Evolutionary conservation across 2,329 filamentous ascomycete genomes (phyloP).

Genomic region (Teratosphaeria viscida): DNA sequence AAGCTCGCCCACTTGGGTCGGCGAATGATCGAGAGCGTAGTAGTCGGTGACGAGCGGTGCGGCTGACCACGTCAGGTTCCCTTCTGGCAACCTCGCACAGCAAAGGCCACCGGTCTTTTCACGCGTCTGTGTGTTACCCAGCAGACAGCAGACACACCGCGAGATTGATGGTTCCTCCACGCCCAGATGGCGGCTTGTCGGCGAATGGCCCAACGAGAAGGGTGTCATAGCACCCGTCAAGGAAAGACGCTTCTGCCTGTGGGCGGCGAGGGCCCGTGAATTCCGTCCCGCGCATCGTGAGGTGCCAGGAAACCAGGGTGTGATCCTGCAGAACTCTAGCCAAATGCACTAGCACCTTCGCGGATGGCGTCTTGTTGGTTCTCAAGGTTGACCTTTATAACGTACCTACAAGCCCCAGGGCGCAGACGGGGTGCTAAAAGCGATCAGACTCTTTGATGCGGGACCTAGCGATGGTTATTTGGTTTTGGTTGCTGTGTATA

Average conservation of each 20-base stretch:
- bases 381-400: slow-evolving; percentile 17
- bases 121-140: background rate
- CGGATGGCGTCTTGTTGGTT: slow-evolving; percentile 15
- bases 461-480: slow-evolving; percentile 13
- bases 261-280: background rate
- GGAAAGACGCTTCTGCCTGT: background rate
- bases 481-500: slow-evolving; percentile 9
- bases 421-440: slow-evolving; percentile 13
- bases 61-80: background rate
- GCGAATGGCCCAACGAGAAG: background rate
- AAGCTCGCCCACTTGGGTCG: background rate
- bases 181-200: background rate
- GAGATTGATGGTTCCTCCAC: background rate
- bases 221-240: background rate
- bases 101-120: background rate
- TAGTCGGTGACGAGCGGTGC: background rate
- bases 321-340: background rate
- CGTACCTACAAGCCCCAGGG: slow-evolving; percentile 13
- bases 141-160: background rate
- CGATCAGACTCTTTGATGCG: slow-evolving; percentile 14
- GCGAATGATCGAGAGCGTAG: background rate
- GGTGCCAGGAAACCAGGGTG: background rate
- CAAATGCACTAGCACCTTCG: slow-evolving; percentile 12
- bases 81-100: background rate
- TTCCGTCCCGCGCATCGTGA: background rate